Percentiles rank a stretch among this genome's conserved stretches.
Evolutionary conservation across 805 yeast genomes (phyloP).

Genomic region (Teunomyces aglyptinius): DNA sequence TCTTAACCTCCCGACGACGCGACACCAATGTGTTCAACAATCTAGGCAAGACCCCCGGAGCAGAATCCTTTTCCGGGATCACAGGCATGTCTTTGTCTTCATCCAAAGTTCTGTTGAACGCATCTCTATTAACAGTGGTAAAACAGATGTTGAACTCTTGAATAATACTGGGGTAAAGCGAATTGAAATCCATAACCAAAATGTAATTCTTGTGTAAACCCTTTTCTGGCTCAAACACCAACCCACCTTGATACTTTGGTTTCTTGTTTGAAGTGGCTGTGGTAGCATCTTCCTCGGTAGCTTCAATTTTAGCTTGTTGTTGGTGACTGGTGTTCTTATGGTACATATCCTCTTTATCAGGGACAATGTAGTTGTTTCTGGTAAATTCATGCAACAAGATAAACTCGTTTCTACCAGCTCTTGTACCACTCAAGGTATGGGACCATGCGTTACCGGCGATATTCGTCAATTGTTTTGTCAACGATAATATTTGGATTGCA

Average conservation of each 20-base stretch:
- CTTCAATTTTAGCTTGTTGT: constrained; percentile 32
- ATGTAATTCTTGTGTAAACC: constrained; percentile 88
- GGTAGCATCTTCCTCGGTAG: constrained; percentile 41
- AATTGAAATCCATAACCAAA: constrained; percentile 96
- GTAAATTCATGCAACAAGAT: constrained; percentile 90
- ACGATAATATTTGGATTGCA: constrained; percentile 77
- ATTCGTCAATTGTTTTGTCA: constrained; percentile 87
- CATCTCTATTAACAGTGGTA: constrained; percentile 81
- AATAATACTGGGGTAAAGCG: constrained; percentile 93
- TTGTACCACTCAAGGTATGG: constrained; percentile 87
- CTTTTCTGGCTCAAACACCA: constrained; percentile 94
- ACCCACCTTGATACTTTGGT: constrained; percentile 86
- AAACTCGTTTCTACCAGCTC: constrained; percentile 94
- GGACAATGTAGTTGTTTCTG: constrained; percentile 75
- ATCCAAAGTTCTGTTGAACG: constrained; percentile 37
- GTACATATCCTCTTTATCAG: constrained; percentile 66
- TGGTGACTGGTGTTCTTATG: constrained; percentile 37
- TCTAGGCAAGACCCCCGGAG: constrained; percentile 83
- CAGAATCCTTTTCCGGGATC: constrained; percentile 56
- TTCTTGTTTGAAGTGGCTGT: constrained; percentile 55
- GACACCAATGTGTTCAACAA: constrained; percentile 79
- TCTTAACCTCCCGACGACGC: constrained; percentile 91
- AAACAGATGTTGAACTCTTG: constrained; percentile 97
- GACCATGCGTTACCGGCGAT: constrained; percentile 98
- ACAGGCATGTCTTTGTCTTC: constrained; percentile 65